phyloP scores from a whole-genome alignment of 169 alveolate species.

The Cryptosporidium ubiquitum region DNA sequence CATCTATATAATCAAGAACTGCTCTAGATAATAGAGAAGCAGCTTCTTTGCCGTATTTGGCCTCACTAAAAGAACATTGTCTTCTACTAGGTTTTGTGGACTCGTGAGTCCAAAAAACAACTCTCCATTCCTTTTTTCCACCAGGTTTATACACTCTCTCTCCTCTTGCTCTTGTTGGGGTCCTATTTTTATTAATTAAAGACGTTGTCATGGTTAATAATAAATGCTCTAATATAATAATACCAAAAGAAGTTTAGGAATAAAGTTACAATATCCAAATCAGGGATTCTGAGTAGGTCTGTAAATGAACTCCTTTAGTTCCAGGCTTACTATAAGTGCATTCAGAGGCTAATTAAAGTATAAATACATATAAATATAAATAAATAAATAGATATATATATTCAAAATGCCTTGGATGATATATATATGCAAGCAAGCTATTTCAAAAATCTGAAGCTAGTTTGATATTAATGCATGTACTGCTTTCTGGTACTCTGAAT shows the following conservation, averaged over 20 bases:
- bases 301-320: background rate
- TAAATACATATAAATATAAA: no score
- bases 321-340: background rate
- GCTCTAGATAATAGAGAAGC: constrained; percentile 69
- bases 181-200: constrained; percentile 14
- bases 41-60: constrained; percentile 70
- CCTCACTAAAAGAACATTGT: constrained; percentile 73
- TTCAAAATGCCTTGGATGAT: no score
- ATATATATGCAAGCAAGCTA: background rate
- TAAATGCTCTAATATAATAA: background rate
- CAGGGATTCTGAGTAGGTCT: background rate
- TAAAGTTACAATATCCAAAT: background rate
- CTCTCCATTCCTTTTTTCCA: constrained; percentile 72
- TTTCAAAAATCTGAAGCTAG: background rate
- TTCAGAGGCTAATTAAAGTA: no score
- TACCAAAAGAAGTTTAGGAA: background rate
- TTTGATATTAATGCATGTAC: background rate
- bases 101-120: constrained; percentile 72
- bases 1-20: constrained; percentile 67
- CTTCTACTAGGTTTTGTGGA: constrained; percentile 72
- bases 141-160: constrained; percentile 72
- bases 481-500: background rate
- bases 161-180: constrained; percentile 72
- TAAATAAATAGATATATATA: no score
- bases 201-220: constrained; percentile 18